Evolutionary conservation across 1,284 basidiomycete species (phyloP), one percentile per base, ranked within the genome.

Genomic region (Apiotrichum brassicae): DNA sequence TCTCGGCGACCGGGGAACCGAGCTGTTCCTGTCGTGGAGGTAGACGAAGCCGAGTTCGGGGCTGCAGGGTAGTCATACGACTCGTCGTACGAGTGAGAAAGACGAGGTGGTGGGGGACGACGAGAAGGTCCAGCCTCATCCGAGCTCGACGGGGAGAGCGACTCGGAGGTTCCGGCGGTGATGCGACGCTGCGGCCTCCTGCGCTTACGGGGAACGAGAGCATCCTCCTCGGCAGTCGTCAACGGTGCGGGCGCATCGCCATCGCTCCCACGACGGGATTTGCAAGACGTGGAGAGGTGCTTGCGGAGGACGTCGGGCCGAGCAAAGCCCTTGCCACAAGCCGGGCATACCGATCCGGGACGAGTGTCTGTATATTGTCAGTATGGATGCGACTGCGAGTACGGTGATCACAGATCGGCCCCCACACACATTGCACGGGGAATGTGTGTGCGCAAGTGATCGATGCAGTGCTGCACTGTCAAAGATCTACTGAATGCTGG

Each of bases 231-330:
- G 18, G 54, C 54, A 14, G 39, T 53, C 9, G 51, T 50, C 16
- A 56, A 34, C 6, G 54, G 54, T 1, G 54, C 51, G 2, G 46
- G 48, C 3, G 51, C 48, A 33, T 53, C 54, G n/a, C 54, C 54
- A 19, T 56, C 54, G 42, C 51, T 50, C 14, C 51, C 51, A 2
- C 54, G 48, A 8, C 56, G 49, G 6, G 45, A 46, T 39, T 54
- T 58, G 53, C 56, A 58, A 14, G 56, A 54, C 3, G 56, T 58
- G 18, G 47, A 52, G 16, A 58, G 53, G 37, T 58, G 56, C 48
- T 58, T 58, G 42, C 56, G 56, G 14, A 58, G 52, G 1, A 58
- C 56, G 30, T 58, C 56, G 9, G 56, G 52, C 11, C 56, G 56
- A 3, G 56, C 56, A 39, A 58, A 58, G 16, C 52, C 50, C 35